These are phyloP conservation scores for Clavispora phyllophila DNA, from an alignment of 805 yeast species.

Conservation along the genomic window DNA sequence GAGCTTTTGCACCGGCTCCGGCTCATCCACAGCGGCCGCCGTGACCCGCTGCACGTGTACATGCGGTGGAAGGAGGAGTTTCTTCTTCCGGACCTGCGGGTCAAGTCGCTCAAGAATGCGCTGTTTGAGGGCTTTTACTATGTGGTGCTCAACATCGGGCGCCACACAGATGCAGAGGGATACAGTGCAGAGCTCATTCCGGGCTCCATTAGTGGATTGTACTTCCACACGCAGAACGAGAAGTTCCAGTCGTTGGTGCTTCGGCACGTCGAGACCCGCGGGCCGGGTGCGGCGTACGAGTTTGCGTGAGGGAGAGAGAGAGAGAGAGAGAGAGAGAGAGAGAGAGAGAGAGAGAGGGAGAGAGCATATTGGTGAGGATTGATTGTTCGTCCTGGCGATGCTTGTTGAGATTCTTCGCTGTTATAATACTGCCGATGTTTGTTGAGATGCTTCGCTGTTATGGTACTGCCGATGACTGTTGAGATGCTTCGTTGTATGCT, in stretches of 20 bases:
- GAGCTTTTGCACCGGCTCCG: slow-evolving; percentile 23
- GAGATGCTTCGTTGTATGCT: no score
- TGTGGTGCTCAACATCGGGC: slow-evolving; percentile 68
- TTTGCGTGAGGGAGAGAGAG: slow-evolving; percentile 13
- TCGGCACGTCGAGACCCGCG: slow-evolving; percentile 46
- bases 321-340: slow-evolving; percentile 1
- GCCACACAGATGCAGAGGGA: slow-evolving; percentile 2
- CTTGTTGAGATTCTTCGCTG: no score
- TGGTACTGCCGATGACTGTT: no score
- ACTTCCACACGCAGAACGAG: slow-evolving; percentile 76
- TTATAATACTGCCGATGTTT: no score
- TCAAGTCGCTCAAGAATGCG: slow-evolving; percentile 63
- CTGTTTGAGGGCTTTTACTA: slow-evolving; percentile 92
- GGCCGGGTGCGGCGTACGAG: slow-evolving; percentile 25
- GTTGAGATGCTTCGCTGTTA: no score
- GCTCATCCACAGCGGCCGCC: slow-evolving; percentile 26
- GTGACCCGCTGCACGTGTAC: slow-evolving; percentile 43
- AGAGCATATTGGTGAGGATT: no score
- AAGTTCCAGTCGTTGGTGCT: slow-evolving; percentile 74
- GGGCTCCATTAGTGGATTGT: slow-evolving; percentile 75
- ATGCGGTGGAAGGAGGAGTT: slow-evolving; percentile 97
- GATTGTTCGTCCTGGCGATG: no score
- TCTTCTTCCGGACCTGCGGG: slow-evolving; percentile 69
- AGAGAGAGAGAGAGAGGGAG: no score
- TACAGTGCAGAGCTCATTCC: slow-evolving; percentile 27